phyloP scores from a whole-genome alignment of 768 basidiomycete genomes.

The Tubosaeta sp. region DNA sequence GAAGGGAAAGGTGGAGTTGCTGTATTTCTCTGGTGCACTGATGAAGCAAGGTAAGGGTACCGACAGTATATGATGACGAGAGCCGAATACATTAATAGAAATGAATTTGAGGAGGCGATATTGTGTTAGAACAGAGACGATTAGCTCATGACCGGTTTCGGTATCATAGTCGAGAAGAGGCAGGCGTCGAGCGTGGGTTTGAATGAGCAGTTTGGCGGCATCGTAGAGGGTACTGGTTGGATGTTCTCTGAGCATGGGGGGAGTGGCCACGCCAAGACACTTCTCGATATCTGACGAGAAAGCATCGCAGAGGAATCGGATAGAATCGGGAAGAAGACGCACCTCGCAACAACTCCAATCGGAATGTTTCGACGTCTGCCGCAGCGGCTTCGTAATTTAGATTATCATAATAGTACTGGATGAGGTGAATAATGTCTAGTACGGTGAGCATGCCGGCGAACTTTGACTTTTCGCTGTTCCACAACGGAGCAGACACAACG shows the following conservation, averaged over 20 bases:
- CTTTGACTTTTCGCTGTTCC: slow-evolving; percentile 90
- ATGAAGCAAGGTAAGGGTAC: slow-evolving; percentile 7
- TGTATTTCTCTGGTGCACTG: slow-evolving; percentile 86
- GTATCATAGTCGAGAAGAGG: slow-evolving; percentile 92
- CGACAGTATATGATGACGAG: not conserved
- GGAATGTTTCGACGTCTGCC: slow-evolving; percentile 88
- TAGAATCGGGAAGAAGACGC: slow-evolving; percentile 22
- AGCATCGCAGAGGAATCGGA: slow-evolving; percentile 6
- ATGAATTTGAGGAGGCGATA: slow-evolving; percentile 98
- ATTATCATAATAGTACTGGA: slow-evolving; percentile 95
- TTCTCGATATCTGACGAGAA: slow-evolving; percentile 79
- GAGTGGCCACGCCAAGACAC: slow-evolving; percentile 85
- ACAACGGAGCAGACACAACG: slow-evolving; percentile 95
- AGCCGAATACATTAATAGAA: slow-evolving; percentile 77
- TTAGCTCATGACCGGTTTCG: slow-evolving; percentile 92
- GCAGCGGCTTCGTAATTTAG: slow-evolving; percentile 77
- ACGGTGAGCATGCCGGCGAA: slow-evolving; percentile 99
- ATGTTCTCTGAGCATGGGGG: slow-evolving; percentile 85
- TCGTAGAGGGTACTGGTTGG: slow-evolving; percentile 86
- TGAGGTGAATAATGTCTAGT: slow-evolving; percentile 98
- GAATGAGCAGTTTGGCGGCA: slow-evolving; percentile 84
- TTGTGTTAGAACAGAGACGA: slow-evolving; percentile 94
- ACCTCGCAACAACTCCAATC: slow-evolving; percentile 88
- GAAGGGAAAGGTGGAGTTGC: slow-evolving; percentile 73
- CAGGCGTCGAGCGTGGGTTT: slow-evolving; percentile 91